A percentile compares a stretch with the other conserved stretches of the same genome.
Conservation (phyloP, 106 monocot genomes). For the Acorus calamus region DNA sequence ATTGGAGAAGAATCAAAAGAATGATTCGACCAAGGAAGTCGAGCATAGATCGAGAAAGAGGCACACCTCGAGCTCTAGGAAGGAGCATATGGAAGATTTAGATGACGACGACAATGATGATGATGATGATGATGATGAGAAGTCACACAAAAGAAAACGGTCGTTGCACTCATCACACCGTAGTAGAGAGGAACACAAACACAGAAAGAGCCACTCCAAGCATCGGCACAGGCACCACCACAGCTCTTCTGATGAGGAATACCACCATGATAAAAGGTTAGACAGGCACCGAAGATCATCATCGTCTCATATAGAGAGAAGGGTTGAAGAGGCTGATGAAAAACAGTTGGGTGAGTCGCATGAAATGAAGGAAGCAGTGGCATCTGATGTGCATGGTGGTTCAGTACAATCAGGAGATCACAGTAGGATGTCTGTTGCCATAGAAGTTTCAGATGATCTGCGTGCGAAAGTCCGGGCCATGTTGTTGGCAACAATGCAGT, state of each 20-base stretch:
- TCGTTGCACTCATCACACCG: constrained; percentile 22
- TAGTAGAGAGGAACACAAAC: constrained; percentile 12
- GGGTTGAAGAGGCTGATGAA: constrained; percentile 1
- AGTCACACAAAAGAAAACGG: constrained; percentile 30
- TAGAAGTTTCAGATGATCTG: constrained; percentile 62
- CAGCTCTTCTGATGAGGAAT: constrained; percentile 23
- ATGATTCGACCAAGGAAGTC: constrained; percentile 1
- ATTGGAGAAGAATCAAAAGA: constrained; percentile 2
- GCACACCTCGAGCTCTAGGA: constrained; percentile 4
- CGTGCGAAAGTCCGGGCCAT: constrained; percentile 86
- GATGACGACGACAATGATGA: not conserved
- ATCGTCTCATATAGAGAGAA: constrained; percentile 16
- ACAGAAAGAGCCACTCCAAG: constrained; percentile 15
- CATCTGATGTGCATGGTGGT: not conserved
- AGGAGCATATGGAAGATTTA: constrained; percentile 7
- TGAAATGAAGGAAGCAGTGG: not conserved
- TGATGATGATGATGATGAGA: constrained; percentile 15
- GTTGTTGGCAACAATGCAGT: constrained; percentile 62
- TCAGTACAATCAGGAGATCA: not conserved
- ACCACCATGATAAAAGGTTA: constrained; percentile 11
- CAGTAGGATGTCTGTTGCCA: constrained; percentile 9
- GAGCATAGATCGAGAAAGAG: constrained; percentile 19
- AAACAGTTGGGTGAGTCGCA: not conserved
- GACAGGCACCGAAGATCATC: constrained; percentile 16
- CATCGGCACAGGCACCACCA: constrained; percentile 6